phyloP scores from a whole-genome alignment of 1,284 basidiomycete genomes.

The Tilletiaria anomala region DNA sequence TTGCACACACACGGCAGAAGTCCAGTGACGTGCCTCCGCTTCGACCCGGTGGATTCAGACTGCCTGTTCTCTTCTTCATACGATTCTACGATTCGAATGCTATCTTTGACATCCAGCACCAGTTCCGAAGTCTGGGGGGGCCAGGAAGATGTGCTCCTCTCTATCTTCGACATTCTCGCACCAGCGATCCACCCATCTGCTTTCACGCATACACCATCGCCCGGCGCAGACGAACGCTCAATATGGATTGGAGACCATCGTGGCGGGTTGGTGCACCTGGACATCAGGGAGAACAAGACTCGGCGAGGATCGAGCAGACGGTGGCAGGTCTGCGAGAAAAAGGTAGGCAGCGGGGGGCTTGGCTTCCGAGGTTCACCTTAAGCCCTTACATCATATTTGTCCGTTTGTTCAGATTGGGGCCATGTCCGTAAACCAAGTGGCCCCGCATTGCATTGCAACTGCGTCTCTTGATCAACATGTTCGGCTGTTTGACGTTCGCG shows the following conservation, averaged over 20 bases:
- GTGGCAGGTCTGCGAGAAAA: conserved; percentile 38
- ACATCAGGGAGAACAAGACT: conserved; percentile 11
- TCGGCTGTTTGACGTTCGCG: conserved; percentile 31
- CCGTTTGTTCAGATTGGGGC: too few species aligned
- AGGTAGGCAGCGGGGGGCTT: conserved; percentile 8
- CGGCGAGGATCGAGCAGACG: conserved; percentile 4
- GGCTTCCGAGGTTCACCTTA: background rate
- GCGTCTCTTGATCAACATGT: conserved; percentile 33
- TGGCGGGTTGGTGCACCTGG: conserved; percentile 29
- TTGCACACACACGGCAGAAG: conserved; percentile 25
- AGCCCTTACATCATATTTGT: conserved; percentile 2
- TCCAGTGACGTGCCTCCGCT: conserved; percentile 30
- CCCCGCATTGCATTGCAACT: conserved; percentile 27
- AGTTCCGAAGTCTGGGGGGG: conserved; percentile 20
- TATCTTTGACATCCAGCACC: conserved; percentile 12
- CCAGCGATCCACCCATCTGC: conserved; percentile 16
- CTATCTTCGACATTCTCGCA: conserved; percentile 32
- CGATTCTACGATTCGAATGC: conserved; percentile 26
- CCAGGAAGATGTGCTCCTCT: conserved; percentile 22
- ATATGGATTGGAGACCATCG: conserved; percentile 38
- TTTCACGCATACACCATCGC: conserved; percentile 15
- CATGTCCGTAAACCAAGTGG: conserved; percentile 24
- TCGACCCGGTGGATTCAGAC: conserved; percentile 22
- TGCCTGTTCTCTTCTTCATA: conserved; percentile 26
- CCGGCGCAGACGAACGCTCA: conserved; percentile 17